Conservation (phyloP, 2,329 filamentous ascomycete species). For the Pseudocercospora fuligena region DNA sequence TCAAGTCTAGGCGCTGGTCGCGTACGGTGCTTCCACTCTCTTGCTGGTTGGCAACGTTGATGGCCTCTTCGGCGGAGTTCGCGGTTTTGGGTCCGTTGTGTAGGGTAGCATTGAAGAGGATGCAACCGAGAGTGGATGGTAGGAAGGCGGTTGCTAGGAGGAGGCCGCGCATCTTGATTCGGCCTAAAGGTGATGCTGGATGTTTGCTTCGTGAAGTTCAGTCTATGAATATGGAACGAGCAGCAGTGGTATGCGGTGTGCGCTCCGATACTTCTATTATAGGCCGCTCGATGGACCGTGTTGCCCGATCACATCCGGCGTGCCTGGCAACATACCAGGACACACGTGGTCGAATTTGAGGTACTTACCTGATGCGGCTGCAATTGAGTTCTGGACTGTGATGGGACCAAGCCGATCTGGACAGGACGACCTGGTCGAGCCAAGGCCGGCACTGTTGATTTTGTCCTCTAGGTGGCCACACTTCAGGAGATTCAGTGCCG, state of each 20-base stretch:
- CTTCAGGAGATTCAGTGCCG: background rate
- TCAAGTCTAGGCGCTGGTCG: conserved; percentile 19
- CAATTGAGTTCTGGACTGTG: background rate
- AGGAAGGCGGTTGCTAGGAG: conserved; percentile 16
- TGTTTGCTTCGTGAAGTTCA: background rate
- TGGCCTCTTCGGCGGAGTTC: conserved; percentile 15
- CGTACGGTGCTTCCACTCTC: background rate
- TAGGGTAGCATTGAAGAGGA: conserved; percentile 27
- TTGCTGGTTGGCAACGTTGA: conserved; percentile 10
- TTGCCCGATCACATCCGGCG: background rate
- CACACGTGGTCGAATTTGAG: background rate
- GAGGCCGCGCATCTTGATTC: background rate
- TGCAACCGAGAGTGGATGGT: conserved; percentile 18
- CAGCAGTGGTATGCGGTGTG: background rate
- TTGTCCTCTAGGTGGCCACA: background rate
- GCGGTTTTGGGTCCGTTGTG: conserved; percentile 18
- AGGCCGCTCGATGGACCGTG: background rate
- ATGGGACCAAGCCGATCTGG: background rate
- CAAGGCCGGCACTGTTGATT: background rate
- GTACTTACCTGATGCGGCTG: background rate
- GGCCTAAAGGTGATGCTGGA: background rate
- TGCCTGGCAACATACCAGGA: background rate
- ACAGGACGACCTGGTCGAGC: background rate
- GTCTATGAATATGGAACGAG: background rate
- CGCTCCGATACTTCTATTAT: background rate